These are phyloP conservation scores for Tetracladium marchalianum DNA, from an alignment of 495 filamentous ascomycete genomes.

Conservation along the genomic window DNA sequence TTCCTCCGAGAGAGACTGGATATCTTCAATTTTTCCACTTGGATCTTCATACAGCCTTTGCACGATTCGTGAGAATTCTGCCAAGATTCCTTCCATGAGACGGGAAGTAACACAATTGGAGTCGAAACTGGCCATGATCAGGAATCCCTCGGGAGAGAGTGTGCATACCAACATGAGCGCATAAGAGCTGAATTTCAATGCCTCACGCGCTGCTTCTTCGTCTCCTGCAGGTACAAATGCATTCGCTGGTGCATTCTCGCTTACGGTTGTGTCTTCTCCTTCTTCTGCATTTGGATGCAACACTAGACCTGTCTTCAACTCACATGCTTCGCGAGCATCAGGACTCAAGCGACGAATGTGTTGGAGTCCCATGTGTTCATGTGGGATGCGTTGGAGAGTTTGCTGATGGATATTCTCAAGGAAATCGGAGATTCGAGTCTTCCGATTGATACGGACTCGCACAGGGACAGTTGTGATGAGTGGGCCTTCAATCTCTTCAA, in stretches of 20 bases:
- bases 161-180: constrained; percentile 54
- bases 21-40: too few species aligned
- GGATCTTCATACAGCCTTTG: too few species aligned
- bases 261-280: constrained; percentile 25
- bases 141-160: constrained; percentile 43
- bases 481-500: constrained; percentile 4
- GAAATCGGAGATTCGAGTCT: constrained; percentile 41
- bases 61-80: not conserved
- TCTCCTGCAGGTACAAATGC: constrained; percentile 15
- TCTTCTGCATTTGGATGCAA: constrained; percentile 29
- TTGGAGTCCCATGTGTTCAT: constrained; percentile 62
- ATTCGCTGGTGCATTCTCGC: constrained; percentile 6
- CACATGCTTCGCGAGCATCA: constrained; percentile 55
- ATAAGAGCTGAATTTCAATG: constrained; percentile 59
- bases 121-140: constrained; percentile 55
- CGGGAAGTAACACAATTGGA: constrained; percentile 28
- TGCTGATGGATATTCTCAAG: constrained; percentile 43
- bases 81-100: constrained; percentile 35
- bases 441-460: constrained; percentile 42
- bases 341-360: constrained; percentile 52
- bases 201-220: constrained; percentile 50
- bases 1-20: too few species aligned
- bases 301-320: constrained; percentile 48
- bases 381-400: constrained; percentile 41
- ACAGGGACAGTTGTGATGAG: constrained; percentile 6